Evolutionary conservation across 345 rosid species (phyloP).

Genomic region (Camelina hispida): DNA sequence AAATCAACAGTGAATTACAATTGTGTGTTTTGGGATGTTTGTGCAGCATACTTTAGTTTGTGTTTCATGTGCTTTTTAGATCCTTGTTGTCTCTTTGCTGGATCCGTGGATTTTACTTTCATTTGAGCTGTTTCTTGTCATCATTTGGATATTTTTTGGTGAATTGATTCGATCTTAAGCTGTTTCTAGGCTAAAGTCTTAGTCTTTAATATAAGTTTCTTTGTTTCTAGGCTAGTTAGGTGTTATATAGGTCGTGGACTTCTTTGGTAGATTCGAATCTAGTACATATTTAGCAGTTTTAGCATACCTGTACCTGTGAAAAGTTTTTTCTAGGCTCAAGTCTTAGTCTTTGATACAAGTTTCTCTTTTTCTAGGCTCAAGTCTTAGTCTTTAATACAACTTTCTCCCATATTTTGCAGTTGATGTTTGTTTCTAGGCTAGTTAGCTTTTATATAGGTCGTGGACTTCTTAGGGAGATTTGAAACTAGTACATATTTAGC

Average conservation of each 20-base stretch:
- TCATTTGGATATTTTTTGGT: not conserved
- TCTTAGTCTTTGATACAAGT: not conserved
- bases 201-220: not conserved
- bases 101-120: conserved; percentile 29
- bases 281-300: not conserved
- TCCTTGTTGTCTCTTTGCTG: too few relatives aligned
- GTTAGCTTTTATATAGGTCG: conserved; percentile 6
- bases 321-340: conserved; percentile 3
- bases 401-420: conserved; percentile 1
- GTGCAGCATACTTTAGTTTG: conserved; percentile 82
- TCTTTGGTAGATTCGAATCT: conserved; percentile 4
- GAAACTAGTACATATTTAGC: conserved; percentile 15
- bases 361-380: too few relatives aligned
- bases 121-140: conserved; percentile 17
- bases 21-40: not conserved
- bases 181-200: conserved; percentile 27
- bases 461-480: not conserved
- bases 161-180: conserved; percentile 22
- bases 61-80: too few relatives aligned
- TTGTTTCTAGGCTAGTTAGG: conserved; percentile 25
- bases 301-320: not conserved
- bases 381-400: too few relatives aligned
- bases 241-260: conserved; percentile 5
- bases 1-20: not conserved
- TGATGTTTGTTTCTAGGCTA: conserved; percentile 23